Evolutionary conservation across 768 basidiomycete species (phyloP).

Genomic region (Suillus decipiens): DNA sequence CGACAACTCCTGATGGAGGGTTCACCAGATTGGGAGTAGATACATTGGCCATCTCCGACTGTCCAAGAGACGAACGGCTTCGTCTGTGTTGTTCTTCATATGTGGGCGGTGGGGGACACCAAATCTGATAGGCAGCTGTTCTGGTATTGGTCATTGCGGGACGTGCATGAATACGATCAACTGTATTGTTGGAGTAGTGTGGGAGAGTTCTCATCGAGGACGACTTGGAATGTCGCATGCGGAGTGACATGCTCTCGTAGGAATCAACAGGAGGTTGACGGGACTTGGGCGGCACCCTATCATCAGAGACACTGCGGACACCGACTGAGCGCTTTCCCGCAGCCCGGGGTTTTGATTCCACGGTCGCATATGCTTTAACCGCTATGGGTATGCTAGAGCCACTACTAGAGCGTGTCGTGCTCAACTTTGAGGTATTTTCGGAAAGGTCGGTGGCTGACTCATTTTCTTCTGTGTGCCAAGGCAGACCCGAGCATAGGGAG

Average conservation of each 20-base stretch:
- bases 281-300: conserved; percentile 10
- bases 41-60: conserved; percentile 11
- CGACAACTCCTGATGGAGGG: conserved; percentile 8
- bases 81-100: conserved; percentile 40
- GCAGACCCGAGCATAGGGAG: conserved; percentile 32
- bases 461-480: conserved; percentile 19
- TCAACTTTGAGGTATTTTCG: conserved; percentile 10
- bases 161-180: conserved; percentile 21
- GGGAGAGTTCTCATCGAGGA: conserved; percentile 26
- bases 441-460: conserved; percentile 12
- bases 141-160: conserved; percentile 26
- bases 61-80: conserved; percentile 20
- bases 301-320: conserved; percentile 23
- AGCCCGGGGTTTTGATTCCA: conserved; percentile 14
- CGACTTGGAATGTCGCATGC: conserved; percentile 16
- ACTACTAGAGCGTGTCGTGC: conserved; percentile 12
- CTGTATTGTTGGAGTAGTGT: conserved; percentile 24
- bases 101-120: conserved; percentile 59
- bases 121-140: conserved; percentile 46
- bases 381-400: conserved; percentile 18
- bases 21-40: conserved; percentile 10
- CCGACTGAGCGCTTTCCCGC: conserved; percentile 14
- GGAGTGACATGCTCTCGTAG: conserved; percentile 9
- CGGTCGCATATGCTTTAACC: conserved; percentile 11
- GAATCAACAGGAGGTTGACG: conserved; percentile 10